Evolutionary conservation across 83 land plant genomes (phyloP).

Genomic region (Picea abies): DNA sequence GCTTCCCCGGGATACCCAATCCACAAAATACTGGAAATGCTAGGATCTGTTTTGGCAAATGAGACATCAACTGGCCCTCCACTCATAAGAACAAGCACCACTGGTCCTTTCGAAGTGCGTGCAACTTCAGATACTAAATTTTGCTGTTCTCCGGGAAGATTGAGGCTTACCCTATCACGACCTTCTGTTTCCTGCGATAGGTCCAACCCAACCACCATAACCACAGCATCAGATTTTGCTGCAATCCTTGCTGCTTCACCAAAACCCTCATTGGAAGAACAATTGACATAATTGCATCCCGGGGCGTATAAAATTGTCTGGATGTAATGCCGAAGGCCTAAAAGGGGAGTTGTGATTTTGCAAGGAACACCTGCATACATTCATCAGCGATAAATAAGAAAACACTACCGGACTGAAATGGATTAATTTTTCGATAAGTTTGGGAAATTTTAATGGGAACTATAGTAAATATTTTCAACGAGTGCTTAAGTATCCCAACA

Average conservation of each 20-base stretch:
- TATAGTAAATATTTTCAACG: too few relatives aligned
- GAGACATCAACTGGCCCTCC: conserved; percentile 84
- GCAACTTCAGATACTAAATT: conserved; percentile 46
- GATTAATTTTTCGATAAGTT: too few relatives aligned
- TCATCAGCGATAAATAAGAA: too few relatives aligned
- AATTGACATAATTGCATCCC: conserved; percentile 60
- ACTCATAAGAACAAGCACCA: conserved; percentile 70
- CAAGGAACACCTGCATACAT: conserved; percentile 62
- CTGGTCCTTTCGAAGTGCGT: conserved; percentile 35
- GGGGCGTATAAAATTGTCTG: conserved; percentile 31
- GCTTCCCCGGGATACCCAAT: conserved; percentile 83
- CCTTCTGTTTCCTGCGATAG: conserved; percentile 65
- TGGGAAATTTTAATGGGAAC: too few relatives aligned
- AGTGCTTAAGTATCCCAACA: too few relatives aligned
- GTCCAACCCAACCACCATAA: conserved; percentile 68
- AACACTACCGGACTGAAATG: too few relatives aligned
- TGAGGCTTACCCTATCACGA: conserved; percentile 54
- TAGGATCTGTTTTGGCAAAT: conserved; percentile 46
- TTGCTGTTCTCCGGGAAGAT: conserved; percentile 71
- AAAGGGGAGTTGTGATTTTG: conserved; percentile 39
- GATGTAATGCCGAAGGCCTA: conserved; percentile 32
- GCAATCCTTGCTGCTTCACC: conserved; percentile 45
- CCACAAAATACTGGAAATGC: conserved; percentile 69
- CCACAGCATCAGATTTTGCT: conserved; percentile 50
- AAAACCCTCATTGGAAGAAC: conserved; percentile 36